Conservation (phyloP, 2,329 filamentous ascomycete species). For the Phialocephala subalpina region DNA sequence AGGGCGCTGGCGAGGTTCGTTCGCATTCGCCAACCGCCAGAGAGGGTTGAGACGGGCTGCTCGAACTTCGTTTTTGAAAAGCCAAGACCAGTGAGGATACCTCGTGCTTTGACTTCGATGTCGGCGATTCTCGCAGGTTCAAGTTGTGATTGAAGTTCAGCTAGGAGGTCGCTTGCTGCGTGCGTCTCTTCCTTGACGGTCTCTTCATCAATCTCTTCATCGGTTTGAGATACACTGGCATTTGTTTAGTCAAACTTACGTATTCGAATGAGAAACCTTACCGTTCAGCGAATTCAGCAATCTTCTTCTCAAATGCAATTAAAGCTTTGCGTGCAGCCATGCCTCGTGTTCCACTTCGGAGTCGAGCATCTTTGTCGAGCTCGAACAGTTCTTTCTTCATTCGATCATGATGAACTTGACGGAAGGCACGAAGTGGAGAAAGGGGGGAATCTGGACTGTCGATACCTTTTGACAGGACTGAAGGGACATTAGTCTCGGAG, state of each 20-base stretch:
- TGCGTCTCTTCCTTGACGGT: constrained; percentile 70
- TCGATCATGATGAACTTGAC: constrained; percentile 68
- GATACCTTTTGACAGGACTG: constrained; percentile 66
- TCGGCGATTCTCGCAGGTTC: constrained; percentile 71
- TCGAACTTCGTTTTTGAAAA: constrained; percentile 70
- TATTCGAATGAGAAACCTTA: constrained; percentile 31
- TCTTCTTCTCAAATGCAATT: constrained; percentile 71
- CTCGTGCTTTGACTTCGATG: constrained; percentile 71
- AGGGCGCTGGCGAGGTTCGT: constrained; percentile 71
- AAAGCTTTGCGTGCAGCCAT: constrained; percentile 79
- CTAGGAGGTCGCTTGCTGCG: constrained; percentile 73
- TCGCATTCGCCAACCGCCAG: constrained; percentile 81
- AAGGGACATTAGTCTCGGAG: neutral
- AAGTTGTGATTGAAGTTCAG: constrained; percentile 71
- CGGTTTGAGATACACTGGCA: constrained; percentile 55
- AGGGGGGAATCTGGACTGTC: constrained; percentile 61
- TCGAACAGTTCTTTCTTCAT: constrained; percentile 71
- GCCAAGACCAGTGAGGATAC: constrained; percentile 73
- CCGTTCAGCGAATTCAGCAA: constrained; percentile 57
- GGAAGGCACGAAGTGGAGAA: constrained; percentile 66
- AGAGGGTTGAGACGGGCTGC: constrained; percentile 70
- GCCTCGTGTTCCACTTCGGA: constrained; percentile 79
- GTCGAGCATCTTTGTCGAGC: constrained; percentile 75
- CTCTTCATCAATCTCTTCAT: constrained; percentile 63
- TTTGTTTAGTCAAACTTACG: neutral